Percentiles rank a stretch among this genome's conserved stretches.
These are phyloP conservation scores for Lactifluus subvellereus DNA, from an alignment of 768 basidiomycete genomes.

Conservation along the genomic window DNA sequence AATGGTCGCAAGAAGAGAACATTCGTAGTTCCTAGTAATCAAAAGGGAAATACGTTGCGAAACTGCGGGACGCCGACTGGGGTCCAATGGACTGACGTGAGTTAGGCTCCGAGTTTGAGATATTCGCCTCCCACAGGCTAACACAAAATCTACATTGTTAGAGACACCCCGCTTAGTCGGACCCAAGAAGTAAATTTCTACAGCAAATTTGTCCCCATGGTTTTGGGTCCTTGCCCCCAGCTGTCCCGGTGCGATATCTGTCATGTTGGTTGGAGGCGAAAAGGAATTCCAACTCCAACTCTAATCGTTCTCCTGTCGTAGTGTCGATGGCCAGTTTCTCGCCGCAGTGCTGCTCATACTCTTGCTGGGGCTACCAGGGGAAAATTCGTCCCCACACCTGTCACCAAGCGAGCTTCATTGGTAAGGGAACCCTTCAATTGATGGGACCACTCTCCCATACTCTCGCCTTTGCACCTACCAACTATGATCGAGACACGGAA, in stretches of 20 bases:
- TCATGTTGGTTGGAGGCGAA: too few species aligned
- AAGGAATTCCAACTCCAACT: too few species aligned
- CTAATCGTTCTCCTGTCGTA: not conserved
- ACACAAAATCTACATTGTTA: not conserved
- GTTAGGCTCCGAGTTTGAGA: not conserved
- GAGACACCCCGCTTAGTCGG: not conserved
- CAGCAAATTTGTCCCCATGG: not conserved
- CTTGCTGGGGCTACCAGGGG: not conserved
- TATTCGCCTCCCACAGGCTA: not conserved
- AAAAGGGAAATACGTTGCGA: not conserved
- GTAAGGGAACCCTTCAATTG: not conserved
- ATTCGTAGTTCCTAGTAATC: too few species aligned
- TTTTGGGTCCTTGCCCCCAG: not conserved
- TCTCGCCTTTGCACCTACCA: not conserved
- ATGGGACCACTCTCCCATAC: not conserved
- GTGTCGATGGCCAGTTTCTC: not conserved
- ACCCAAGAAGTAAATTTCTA: not conserved
- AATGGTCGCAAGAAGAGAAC: not conserved
- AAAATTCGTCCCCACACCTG: not conserved
- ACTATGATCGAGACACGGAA: too few species aligned
- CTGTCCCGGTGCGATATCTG: not conserved
- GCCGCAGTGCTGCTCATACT: not conserved
- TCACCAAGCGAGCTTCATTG: not conserved
- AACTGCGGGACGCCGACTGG: not conserved
- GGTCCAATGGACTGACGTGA: not conserved